Conservation (phyloP, 2,329 filamentous ascomycete genomes). For the Massarina eburnea region DNA sequence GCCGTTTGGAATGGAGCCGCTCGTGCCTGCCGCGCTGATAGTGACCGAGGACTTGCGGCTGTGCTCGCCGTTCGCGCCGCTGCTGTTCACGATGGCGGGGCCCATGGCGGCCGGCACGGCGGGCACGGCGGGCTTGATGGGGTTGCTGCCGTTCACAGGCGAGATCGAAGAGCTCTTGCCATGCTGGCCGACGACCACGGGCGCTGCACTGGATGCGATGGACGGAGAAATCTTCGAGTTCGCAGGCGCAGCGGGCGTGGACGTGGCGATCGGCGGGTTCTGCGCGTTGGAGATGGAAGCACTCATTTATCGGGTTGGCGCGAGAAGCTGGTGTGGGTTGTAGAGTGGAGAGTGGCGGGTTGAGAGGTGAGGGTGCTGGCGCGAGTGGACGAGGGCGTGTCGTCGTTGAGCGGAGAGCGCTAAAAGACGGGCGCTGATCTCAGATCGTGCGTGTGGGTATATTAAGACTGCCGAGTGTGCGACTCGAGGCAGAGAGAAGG, state of each 20-base stretch:
- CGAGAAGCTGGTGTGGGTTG: slow-evolving; percentile 41
- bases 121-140: slow-evolving; percentile 70
- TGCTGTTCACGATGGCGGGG: slow-evolving; percentile 65
- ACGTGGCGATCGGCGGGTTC: slow-evolving; percentile 51
- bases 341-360: slow-evolving; percentile 3
- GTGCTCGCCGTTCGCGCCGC: slow-evolving; percentile 74
- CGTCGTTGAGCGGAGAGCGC: background rate
- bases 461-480: slow-evolving; percentile 23
- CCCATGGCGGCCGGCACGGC: slow-evolving; percentile 56
- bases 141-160: slow-evolving; percentile 81
- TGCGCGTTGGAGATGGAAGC: slow-evolving; percentile 59
- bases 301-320: slow-evolving; percentile 56
- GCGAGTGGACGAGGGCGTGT: slow-evolving; percentile 21
- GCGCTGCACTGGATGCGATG: slow-evolving; percentile 53
- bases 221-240: slow-evolving; percentile 52
- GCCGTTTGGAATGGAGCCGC: slow-evolving; percentile 75
- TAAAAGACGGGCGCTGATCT: slow-evolving; percentile 28
- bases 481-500: slow-evolving; percentile 33
- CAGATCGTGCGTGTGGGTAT: slow-evolving; percentile 30
- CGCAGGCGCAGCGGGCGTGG: slow-evolving; percentile 50
- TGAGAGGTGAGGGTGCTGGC: slow-evolving; percentile 12
- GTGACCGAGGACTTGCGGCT: slow-evolving; percentile 88
- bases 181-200: slow-evolving; percentile 55
- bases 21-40: slow-evolving; percentile 81
- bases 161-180: slow-evolving; percentile 55